Evolutionary conservation across 805 yeast genomes (phyloP), one percentile per base, ranked within the genome.

Genomic region (Metschnikowia lochheadii): DNA sequence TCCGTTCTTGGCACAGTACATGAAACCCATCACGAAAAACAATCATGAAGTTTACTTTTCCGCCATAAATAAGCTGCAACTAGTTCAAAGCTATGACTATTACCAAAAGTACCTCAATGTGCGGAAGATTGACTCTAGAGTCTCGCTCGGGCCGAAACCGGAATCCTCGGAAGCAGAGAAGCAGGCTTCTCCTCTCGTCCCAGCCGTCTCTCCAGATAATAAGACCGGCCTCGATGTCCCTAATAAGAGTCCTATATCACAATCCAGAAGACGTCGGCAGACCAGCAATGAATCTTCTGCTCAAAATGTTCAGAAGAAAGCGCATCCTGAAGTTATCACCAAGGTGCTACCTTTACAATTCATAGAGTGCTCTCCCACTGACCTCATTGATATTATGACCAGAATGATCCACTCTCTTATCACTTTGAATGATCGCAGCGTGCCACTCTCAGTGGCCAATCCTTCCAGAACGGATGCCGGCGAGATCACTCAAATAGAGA

Each of bases 401-500:
- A 73, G 96, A 48, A 89, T 91, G 94, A 71, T 94, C 26, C 77
- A 80, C 43, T 86, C 88, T 38, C 76, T 92, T 21, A 88, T 91
- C 13, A 67, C 73, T 21, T 76, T 88, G 33, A 92, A 92, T 64
- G 98, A 92, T 68, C 70, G 72, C 17, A 59, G 61, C n/a, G 74
- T 71, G 1, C 76, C 76, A 1, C 54, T 46, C 11, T 58, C 69
- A 5, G 62, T 72, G 3, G 60, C 69, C 3, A 56, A 62, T 37
- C 72, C 72, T 2, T 44, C 57, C 10, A 51, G 58, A 4, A 42
- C 55, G 2, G 48, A 58, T 6, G 33, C 59, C 17, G 31, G 55
- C 60, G 29, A 59, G 61, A 21, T 72, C 61, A 65, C 54, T 10
- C 53, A 54, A 15, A 58, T 55, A 6, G 55, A 56, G 31, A 52